Conservation (phyloP, 352 stramenopile species). For the Pythium periplocum region DNA sequence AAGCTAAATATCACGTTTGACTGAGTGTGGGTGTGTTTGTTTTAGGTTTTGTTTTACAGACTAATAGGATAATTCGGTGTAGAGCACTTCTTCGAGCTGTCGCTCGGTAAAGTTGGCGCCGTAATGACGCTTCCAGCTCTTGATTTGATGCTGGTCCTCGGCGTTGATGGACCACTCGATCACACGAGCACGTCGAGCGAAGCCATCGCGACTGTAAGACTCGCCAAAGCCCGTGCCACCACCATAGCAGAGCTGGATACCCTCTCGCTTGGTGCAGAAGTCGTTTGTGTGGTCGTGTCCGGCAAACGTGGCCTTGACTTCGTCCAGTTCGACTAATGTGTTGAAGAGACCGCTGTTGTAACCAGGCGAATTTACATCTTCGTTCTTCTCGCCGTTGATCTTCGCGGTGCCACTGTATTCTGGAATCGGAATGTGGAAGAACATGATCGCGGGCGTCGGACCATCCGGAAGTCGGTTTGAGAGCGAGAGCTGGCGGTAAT, state of each 20-base stretch:
- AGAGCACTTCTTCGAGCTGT: conserved; percentile 11
- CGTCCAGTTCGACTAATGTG: conserved; percentile 36
- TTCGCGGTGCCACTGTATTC: conserved; percentile 24
- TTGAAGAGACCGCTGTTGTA: conserved; percentile 42
- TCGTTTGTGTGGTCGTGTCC: conserved; percentile 64
- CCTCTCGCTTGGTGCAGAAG: conserved; percentile 35
- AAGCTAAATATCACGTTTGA: no score
- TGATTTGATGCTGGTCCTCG: conserved; percentile 12
- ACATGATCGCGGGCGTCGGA: conserved; percentile 44
- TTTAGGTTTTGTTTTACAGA: no score
- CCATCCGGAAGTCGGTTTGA: conserved; percentile 8
- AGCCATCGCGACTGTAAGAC: conserved; percentile 22
- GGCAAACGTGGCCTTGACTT: conserved; percentile 58
- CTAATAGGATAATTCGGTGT: neutral
- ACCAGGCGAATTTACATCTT: conserved; percentile 26
- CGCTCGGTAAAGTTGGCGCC: conserved; percentile 5
- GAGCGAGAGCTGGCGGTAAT: conserved; percentile 27
- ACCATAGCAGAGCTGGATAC: conserved; percentile 54
- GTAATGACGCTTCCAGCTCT: conserved; percentile 27
- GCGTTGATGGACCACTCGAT: conserved; percentile 49
- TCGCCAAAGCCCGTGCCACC: conserved; percentile 40
- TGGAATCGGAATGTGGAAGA: conserved; percentile 59
- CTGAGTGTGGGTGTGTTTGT: no score
- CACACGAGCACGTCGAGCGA: conserved; percentile 41
- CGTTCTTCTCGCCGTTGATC: conserved; percentile 31